Conservation (phyloP, 805 yeast genomes). For the Candida adriatica region DNA sequence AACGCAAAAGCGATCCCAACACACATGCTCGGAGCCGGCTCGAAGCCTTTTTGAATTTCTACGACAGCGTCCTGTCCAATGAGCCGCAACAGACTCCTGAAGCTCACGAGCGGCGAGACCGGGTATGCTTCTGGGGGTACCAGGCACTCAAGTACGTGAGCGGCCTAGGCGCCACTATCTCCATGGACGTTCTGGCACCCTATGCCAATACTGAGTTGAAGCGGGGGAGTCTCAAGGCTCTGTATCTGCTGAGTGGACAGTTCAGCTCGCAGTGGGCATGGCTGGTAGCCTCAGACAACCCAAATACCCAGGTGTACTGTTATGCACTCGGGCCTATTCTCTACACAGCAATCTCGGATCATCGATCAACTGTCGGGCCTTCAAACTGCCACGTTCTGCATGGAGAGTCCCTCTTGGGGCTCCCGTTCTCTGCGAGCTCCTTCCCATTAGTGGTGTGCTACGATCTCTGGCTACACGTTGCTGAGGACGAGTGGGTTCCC, state of each 20-base stretch:
- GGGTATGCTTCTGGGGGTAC: conserved; percentile 17
- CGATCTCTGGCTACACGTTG: conserved; percentile 16
- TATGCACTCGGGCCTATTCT: conserved; percentile 14
- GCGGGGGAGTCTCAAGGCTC: conserved; percentile 10
- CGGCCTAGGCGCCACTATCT: conserved; percentile 10
- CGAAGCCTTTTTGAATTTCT: conserved; percentile 13
- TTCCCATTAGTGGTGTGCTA: conserved; percentile 17
- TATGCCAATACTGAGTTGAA: conserved; percentile 18
- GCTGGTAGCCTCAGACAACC: conserved; percentile 23
- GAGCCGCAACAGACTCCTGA: neutral
- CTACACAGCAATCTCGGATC: conserved; percentile 10
- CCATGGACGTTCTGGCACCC: conserved; percentile 12
- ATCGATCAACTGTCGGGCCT: conserved; percentile 17
- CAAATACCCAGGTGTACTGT: conserved; percentile 13
- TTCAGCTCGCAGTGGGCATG: conserved; percentile 20
- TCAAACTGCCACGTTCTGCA: conserved; percentile 16
- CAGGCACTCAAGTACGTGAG: conserved; percentile 18
- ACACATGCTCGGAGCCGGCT: conserved; percentile 15
- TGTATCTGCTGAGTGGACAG: conserved; percentile 10
- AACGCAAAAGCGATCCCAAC: conserved; percentile 12
- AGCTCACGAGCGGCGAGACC: conserved; percentile 9
- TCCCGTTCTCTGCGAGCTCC: conserved; percentile 18
- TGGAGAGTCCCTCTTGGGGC: conserved; percentile 13
- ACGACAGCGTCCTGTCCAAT: conserved; percentile 12
- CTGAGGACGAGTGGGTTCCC: conserved; percentile 19